Evolutionary conservation across 192 early-diverging fungal species (phyloP).

Genomic region (Linnemannia elongata): DNA sequence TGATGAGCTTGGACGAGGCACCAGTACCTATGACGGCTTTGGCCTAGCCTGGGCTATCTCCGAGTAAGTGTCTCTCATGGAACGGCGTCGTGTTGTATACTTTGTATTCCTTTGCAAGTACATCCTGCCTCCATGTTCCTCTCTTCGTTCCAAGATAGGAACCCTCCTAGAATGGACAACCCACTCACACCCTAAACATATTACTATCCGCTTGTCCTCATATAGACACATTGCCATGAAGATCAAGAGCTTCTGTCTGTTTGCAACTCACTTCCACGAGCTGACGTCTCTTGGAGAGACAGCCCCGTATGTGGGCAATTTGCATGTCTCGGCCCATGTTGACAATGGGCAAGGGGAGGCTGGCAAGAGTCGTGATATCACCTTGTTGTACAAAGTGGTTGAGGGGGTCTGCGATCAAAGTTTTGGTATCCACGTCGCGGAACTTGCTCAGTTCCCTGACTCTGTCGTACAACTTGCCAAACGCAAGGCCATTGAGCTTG

Average conservation of each 20-base stretch:
- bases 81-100: neutral
- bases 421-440: conserved; percentile 98
- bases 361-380: conserved; percentile 70
- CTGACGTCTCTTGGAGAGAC: conserved; percentile 84
- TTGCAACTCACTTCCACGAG: conserved; percentile 99
- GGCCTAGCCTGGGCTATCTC: conserved; percentile 98
- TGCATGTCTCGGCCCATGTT: conserved; percentile 86
- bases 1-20: conserved; percentile 96
- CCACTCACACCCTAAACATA: neutral
- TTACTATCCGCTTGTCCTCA: conserved; percentile 2
- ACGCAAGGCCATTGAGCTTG: conserved; percentile 89
- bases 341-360: conserved; percentile 27
- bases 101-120: neutral
- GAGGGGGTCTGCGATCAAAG: conserved; percentile 94
- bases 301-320: conserved; percentile 83
- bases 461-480: conserved; percentile 87
- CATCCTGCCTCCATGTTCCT: neutral
- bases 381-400: conserved; percentile 92
- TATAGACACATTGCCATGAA: conserved; percentile 77
- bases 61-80: conserved; percentile 70
- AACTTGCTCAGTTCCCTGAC: conserved; percentile 91
- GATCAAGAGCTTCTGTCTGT: conserved; percentile 82
- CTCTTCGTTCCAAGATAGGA: neutral
- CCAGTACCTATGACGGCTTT: conserved; percentile 98
- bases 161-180: neutral